Base-by-base conservation (phyloP, 75 land plant species). In the Ceratopteris richardii region DNA sequence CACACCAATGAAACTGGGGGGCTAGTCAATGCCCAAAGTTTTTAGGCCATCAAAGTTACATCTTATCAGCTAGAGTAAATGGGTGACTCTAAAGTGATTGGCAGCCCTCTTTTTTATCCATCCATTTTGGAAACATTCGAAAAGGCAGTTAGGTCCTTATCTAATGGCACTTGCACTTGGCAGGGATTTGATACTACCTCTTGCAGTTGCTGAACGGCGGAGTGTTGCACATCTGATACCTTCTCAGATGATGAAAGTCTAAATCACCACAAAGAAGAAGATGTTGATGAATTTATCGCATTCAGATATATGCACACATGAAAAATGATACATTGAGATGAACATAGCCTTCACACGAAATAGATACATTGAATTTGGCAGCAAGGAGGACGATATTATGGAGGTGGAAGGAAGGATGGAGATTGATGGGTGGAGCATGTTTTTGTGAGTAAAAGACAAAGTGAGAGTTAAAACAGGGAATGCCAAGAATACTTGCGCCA, bases 121-220 rank as follows among this genome's bases (percentile, higher is more conserved):
- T 72, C 69, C 2, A 62, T 72, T 29, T 42, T 72, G 56, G 68
- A 44, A 19, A 66, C 68, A 21, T 62, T 72, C 23, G 75, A 72
- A 25, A 60, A 65, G 58, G 75, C 69, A 37, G 29, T 66, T 40
- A 69, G 58, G 29, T 17, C 51, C 16, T 36, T 58, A 41, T 52
- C 54, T 21, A 28, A 52, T 52, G 54, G 25, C 27, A 48, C n/a
- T n/a, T n/a, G n/a, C n/a, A 9, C 37, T 23, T 24, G 29, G 29
- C 25, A 12, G 5, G 25, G 54, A 25, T 52, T 14, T 24, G 29
- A 46, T 46, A 28, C 22, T 5, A 46, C 22, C 22, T 19, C 14
- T 23, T 3, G 29, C 54, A 52, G 54, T 28, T 1, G 29, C 25
- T 52, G 28, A 13, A 23, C 28, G 54, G 23, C 17, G 18, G 50